These are phyloP conservation scores for Pythium phragmitis DNA, from an alignment of 352 stramenopile genomes.

Conservation along the genomic window DNA sequence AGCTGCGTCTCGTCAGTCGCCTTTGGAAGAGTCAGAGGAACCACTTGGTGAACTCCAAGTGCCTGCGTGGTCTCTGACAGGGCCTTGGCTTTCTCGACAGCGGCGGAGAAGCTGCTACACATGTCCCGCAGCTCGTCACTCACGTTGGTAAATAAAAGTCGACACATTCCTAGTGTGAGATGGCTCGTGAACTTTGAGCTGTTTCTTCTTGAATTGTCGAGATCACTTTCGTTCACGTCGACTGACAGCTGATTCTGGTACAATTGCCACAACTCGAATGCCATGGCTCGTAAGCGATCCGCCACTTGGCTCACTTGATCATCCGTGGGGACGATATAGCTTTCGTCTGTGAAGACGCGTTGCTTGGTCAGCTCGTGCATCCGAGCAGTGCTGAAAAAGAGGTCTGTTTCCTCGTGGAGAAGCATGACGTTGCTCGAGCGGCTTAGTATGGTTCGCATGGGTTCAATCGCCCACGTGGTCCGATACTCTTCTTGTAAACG, in stretches of 20 bases:
- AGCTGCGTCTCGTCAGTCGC: conserved; percentile 18
- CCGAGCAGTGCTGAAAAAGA: conserved; percentile 50
- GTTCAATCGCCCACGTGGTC: conserved; percentile 44
- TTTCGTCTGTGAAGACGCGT: neutral
- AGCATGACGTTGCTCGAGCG: conserved; percentile 72
- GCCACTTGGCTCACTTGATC: conserved; percentile 33
- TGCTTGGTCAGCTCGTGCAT: conserved; percentile 23
- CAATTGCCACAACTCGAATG: conserved; percentile 71
- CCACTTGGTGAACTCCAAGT: neutral
- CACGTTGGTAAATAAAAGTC: conserved; percentile 52
- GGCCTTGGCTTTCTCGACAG: neutral
- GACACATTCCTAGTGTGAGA: conserved; percentile 49
- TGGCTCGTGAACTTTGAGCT: conserved; percentile 50
- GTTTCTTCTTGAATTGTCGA: conserved; percentile 48
- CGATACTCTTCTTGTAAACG: conserved; percentile 76
- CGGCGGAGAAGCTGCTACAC: neutral
- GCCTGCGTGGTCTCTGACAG: neutral
- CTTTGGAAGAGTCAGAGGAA: conserved; percentile 11
- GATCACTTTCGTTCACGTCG: conserved; percentile 62
- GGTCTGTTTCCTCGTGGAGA: conserved; percentile 49
- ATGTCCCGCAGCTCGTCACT: conserved; percentile 44
- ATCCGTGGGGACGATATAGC: neutral
- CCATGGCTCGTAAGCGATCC: conserved; percentile 31
- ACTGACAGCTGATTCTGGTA: conserved; percentile 80
- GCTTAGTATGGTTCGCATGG: conserved; percentile 43